Conservation (phyloP, 345 rosid species). For the Aurinia saxatilis region DNA sequence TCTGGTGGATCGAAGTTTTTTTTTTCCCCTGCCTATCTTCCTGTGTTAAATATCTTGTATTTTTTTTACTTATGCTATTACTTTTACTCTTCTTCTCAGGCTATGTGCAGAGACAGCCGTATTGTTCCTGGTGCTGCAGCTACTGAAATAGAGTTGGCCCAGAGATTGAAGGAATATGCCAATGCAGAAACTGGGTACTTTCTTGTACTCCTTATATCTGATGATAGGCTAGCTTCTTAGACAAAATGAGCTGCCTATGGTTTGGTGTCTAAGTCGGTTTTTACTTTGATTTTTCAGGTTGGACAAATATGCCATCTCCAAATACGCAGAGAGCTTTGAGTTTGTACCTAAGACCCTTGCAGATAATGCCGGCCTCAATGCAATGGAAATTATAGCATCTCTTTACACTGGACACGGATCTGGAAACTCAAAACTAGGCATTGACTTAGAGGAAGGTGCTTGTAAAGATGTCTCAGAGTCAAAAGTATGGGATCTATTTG, state of each 20-base stretch:
- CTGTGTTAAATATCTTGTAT: neutral
- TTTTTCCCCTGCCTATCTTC: neutral
- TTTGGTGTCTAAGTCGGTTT: neutral
- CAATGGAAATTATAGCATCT: slow-evolving; percentile 89
- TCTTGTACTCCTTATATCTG: neutral
- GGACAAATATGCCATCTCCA: slow-evolving; percentile 92
- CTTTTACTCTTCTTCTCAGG: slow-evolving; percentile 37
- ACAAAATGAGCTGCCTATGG: neutral
- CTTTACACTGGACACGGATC: slow-evolving; percentile 88
- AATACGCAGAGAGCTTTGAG: slow-evolving; percentile 97
- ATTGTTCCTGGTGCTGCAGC: slow-evolving; percentile 93
- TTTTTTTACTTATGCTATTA: neutral
- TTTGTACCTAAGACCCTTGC: slow-evolving; percentile 85
- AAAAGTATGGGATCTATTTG: slow-evolving; percentile 81
- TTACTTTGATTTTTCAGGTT: slow-evolving; percentile 34
- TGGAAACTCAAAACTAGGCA: slow-evolving; percentile 82
- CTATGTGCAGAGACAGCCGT: slow-evolving; percentile 98
- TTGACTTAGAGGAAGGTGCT: slow-evolving; percentile 76
- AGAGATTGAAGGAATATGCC: slow-evolving; percentile 86
- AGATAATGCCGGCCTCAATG: slow-evolving; percentile 94
- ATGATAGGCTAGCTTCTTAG: neutral
- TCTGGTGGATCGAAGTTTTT: neutral
- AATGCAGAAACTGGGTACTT: slow-evolving; percentile 86
- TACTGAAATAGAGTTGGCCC: slow-evolving; percentile 92
- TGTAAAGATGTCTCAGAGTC: slow-evolving; percentile 63